Evolutionary conservation across 1,139 yeast genomes (phyloP).

Genomic region (Hansenula lynferdii): DNA sequence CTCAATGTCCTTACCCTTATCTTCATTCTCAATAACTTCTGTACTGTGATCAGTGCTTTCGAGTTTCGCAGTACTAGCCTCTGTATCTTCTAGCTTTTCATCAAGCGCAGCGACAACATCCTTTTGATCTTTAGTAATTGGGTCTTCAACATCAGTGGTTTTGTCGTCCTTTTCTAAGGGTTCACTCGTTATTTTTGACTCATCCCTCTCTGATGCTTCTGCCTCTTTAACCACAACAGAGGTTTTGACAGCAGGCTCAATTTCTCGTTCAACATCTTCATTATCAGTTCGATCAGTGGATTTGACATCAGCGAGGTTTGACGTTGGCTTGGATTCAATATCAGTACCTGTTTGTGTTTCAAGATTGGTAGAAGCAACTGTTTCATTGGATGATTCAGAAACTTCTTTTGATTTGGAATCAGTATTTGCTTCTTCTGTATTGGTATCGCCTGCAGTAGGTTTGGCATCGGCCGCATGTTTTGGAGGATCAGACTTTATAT

Average conservation of each 20-base stretch:
- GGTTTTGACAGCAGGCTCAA: too few species aligned
- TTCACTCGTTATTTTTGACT: too few species aligned
- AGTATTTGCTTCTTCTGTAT: background rate
- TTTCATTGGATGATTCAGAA: too few species aligned
- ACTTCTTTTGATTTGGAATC: too few species aligned
- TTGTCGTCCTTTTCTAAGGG: background rate
- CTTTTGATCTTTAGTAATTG: background rate
- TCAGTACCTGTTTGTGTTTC: background rate
- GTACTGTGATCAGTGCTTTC: too few species aligned
- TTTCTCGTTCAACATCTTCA: too few species aligned
- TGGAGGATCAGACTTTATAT: too few species aligned
- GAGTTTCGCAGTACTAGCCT: too few species aligned
- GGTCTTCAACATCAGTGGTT: background rate
- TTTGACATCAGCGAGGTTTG: background rate
- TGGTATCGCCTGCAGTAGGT: background rate
- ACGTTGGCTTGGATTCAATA: background rate
- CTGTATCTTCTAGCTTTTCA: too few species aligned
- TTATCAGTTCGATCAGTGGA: background rate
- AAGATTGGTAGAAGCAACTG: background rate
- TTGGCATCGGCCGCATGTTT: too few species aligned
- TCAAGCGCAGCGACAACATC: slow-evolving; percentile 1
- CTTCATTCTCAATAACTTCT: too few species aligned
- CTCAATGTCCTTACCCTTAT: too few species aligned
- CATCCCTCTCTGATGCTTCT: background rate
- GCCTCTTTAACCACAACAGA: background rate